Evolutionary conservation across 2,329 filamentous ascomycete genomes (phyloP).

Genomic region (Trichoderma harzianum): DNA sequence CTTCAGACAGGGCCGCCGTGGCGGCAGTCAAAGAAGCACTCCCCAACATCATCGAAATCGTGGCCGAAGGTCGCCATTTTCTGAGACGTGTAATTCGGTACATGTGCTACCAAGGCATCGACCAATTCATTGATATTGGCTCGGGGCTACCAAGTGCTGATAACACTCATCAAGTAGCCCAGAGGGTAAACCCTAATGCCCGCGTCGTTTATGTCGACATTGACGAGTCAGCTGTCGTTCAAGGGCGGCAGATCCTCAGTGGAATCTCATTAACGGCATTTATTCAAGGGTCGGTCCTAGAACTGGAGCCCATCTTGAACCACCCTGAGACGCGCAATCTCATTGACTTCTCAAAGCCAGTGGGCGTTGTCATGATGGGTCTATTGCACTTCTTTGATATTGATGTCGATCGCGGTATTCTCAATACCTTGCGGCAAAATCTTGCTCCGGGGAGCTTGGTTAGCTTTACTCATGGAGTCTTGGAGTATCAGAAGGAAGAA

Average conservation of each 20-base stretch:
- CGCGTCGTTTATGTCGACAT: slow-evolving; percentile 6
- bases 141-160: slow-evolving; percentile 5
- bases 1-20: not conserved
- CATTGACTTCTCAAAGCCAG: slow-evolving; percentile 10
- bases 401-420: not conserved
- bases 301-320: slow-evolving; percentile 1
- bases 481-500: not conserved
- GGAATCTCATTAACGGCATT: not conserved
- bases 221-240: not conserved
- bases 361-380: slow-evolving; percentile 12
- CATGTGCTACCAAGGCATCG: not conserved
- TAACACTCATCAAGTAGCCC: slow-evolving; percentile 8
- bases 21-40: not conserved
- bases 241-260: not conserved
- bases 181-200: not conserved
- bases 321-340: slow-evolving; percentile 4
- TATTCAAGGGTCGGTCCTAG: slow-evolving; percentile 5
- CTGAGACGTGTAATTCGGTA: not conserved
- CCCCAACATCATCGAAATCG: not conserved
- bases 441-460: not conserved
- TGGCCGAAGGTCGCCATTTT: slow-evolving; percentile 3
- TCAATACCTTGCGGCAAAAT: not conserved
- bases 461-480: not conserved
- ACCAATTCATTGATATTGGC: slow-evolving; percentile 4
- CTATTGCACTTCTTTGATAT: not conserved